These are phyloP conservation scores for apple (Malus domestica) DNA, from an alignment of 306 rosid species.

Conservation along the genomic window ASM211411v1 NC_041802.1:28118001-28118500, in stretches of 20 bases:
- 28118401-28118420: constrained; percentile 32
- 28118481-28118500: constrained; percentile 33
- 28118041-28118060: not conserved
- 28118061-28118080: not conserved
- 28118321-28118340: constrained; percentile 41
- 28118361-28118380: constrained; percentile 37
- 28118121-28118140: not conserved
- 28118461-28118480: constrained; percentile 52
- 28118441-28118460: constrained; percentile 77
- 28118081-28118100: not conserved
- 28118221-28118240: not conserved
- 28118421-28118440: constrained; percentile 53
- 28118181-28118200: not conserved
- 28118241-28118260: constrained; percentile 19
- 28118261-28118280: constrained; percentile 52
- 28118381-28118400: constrained; percentile 31
- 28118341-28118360: constrained; percentile 37
- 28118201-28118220: constrained; percentile 8
- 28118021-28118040: not conserved
- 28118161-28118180: not conserved
- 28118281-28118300: constrained; percentile 62
- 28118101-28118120: not conserved
- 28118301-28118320: constrained; percentile 53
- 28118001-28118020: not conserved
- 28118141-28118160: not conserved